These are phyloP conservation scores for Colletotrichum spinosum DNA, from an alignment of 2,329 filamentous ascomycete species.

Conservation along the genomic window DNA sequence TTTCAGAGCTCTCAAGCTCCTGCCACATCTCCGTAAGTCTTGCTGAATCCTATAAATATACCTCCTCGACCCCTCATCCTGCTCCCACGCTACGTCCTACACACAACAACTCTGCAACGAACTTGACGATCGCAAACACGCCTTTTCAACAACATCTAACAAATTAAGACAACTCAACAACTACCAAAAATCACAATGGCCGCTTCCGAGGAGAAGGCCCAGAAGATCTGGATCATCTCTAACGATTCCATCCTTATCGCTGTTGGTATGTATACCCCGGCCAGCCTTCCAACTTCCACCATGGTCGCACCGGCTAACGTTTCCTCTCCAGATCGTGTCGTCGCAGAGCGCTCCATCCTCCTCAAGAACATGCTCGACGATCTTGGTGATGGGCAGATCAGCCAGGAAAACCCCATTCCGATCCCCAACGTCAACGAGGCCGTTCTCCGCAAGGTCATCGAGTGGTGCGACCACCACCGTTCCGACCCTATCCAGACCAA, in stretches of 20 bases:
- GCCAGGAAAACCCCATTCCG: conserved; percentile 77
- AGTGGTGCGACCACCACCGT: conserved; percentile 97
- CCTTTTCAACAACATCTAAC: conserved; percentile 7
- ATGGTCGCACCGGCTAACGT: conserved; percentile 12
- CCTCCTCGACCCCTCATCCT: too few species aligned
- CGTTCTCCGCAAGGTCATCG: conserved; percentile 94
- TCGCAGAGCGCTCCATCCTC: conserved; percentile 91
- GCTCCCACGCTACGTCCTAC: too few species aligned
- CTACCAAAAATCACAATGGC: conserved; percentile 47
- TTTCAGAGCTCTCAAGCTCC: neutral
- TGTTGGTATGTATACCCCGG: conserved; percentile 47
- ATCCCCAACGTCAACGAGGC: conserved; percentile 94
- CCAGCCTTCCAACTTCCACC: neutral
- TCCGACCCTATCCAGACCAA: conserved; percentile 83
- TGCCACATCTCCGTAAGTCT: too few species aligned
- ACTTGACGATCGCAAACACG: neutral
- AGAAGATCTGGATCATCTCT: conserved; percentile 63
- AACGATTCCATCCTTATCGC: conserved; percentile 62
- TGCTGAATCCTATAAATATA: too few species aligned
- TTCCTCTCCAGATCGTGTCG: conserved; percentile 73
- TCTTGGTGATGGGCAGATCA: conserved; percentile 73
- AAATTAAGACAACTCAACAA: neutral
- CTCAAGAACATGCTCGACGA: conserved; percentile 99
- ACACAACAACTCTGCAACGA: too few species aligned
- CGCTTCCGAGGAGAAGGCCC: conserved; percentile 43